A percentile compares a stretch with the other conserved stretches of the same genome.
phyloP scores from a whole-genome alignment of 2,329 filamentous ascomycete genomes.

The Ophiosphaerella korrae region DNA sequence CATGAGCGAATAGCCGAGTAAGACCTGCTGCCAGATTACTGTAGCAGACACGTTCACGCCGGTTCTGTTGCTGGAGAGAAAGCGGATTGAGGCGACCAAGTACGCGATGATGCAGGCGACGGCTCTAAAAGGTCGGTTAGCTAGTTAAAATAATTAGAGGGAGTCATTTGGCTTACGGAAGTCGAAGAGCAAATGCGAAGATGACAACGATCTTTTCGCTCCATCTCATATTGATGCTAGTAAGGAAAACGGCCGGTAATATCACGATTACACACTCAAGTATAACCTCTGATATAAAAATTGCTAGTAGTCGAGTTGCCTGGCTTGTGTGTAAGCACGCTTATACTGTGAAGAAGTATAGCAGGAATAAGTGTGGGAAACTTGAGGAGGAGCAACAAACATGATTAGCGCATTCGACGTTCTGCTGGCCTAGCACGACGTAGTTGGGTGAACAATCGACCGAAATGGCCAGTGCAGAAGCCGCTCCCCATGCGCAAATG shows the following conservation, averaged over 20 bases:
- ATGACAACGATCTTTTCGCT: conserved; percentile 5
- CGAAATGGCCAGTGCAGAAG: conserved; percentile 1
- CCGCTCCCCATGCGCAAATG: conserved; percentile 3
- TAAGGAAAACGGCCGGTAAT: conserved; percentile 5
- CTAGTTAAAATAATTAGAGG: not conserved
- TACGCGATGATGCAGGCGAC: conserved; percentile 3
- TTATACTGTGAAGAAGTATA: no score
- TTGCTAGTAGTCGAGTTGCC: conserved; percentile 6
- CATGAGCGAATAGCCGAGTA: conserved; percentile 7
- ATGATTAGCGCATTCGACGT: conserved; percentile 1
- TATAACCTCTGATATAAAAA: conserved; percentile 1
- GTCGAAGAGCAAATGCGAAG: conserved; percentile 8
- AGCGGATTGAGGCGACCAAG: conserved; percentile 1
- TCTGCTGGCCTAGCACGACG: conserved; percentile 1
- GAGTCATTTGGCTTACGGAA: conserved; percentile 3
- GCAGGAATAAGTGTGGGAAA: not conserved
- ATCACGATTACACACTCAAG: conserved; percentile 3
- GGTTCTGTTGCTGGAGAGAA: not conserved
- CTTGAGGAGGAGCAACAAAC: not conserved
- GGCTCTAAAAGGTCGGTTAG: no score
- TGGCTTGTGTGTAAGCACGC: not conserved
- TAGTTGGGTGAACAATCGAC: conserved; percentile 1
- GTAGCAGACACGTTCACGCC: conserved; percentile 8
- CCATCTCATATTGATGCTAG: conserved; percentile 1
- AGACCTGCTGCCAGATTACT: conserved; percentile 5